A percentile compares a stretch with the other conserved stretches of the same genome.
These are phyloP conservation scores for Spongospora subterranea DNA, from an alignment of 208 protist genomes.

Conservation along the genomic window DNA sequence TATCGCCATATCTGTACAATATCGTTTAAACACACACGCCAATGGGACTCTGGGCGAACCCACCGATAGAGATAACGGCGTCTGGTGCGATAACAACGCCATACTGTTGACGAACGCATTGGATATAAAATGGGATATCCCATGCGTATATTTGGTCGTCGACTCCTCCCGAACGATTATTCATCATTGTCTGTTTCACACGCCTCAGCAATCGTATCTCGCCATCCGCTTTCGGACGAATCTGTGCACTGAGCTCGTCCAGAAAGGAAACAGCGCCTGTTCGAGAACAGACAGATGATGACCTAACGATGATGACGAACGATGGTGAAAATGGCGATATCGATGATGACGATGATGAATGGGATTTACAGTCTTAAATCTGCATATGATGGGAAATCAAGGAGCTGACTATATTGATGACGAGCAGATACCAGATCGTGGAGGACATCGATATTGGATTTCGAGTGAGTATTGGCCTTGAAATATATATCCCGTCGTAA, in stretches of 20 bases:
- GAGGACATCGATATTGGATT: background rate
- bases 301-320: background rate
- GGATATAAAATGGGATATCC: slow-evolving; percentile 32
- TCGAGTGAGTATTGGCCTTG: background rate
- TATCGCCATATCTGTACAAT: background rate
- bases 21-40: too few relatives aligned
- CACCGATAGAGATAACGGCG: background rate
- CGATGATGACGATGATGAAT: background rate
- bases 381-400: background rate
- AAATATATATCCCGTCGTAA: background rate
- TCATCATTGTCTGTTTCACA: background rate
- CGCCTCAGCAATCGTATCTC: background rate
- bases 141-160: background rate
- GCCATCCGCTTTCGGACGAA: background rate
- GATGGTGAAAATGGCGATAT: background rate
- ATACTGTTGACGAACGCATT: background rate
- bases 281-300: too few relatives aligned
- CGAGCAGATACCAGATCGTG: background rate
- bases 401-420: background rate
- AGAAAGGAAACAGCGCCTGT: background rate
- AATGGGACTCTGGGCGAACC: background rate
- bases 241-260: background rate
- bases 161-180: background rate
- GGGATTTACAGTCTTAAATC: slow-evolving; percentile 36
- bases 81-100: background rate